Percentiles rank a stretch among this genome's conserved stretches.
Conservation (phyloP, 768 basidiomycete species). For the Lactifluus volemus region DNA sequence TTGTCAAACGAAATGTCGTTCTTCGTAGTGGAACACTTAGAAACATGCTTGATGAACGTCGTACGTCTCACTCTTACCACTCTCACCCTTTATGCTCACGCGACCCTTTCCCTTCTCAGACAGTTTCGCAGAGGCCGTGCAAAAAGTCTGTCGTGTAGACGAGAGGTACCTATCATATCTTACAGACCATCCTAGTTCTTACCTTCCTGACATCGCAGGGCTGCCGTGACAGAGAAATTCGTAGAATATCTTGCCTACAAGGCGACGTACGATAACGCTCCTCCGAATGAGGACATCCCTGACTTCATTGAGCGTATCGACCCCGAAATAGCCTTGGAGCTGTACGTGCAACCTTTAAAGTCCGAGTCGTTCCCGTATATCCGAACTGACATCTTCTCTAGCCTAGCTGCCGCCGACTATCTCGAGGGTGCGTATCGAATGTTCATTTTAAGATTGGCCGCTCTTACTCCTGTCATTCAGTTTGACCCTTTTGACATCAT, state of each 20-base stretch:
- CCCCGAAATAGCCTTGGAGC: constrained; percentile 80
- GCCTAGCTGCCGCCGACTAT: constrained; percentile 56
- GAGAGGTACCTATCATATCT: constrained; percentile 46
- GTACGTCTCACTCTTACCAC: constrained; percentile 38
- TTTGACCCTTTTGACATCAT: not conserved
- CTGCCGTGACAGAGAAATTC: constrained; percentile 74
- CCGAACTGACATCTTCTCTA: constrained; percentile 20
- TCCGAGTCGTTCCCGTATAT: not conserved
- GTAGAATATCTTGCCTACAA: constrained; percentile 88
- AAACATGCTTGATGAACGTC: constrained; percentile 58
- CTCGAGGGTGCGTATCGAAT: constrained; percentile 41
- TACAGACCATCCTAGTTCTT: not conserved
- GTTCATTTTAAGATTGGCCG: not conserved
- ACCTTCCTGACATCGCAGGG: constrained; percentile 24
- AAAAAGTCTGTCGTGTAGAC: constrained; percentile 58
- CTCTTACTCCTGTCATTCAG: not conserved
- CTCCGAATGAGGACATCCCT: constrained; percentile 70
- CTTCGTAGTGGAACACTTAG: constrained; percentile 73
- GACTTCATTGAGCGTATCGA: constrained; percentile 80
- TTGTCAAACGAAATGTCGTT: constrained; percentile 69
- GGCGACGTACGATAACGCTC: constrained; percentile 61
- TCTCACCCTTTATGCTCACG: constrained; percentile 5
- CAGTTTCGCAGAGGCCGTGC: constrained; percentile 64
- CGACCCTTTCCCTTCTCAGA: constrained; percentile 27
- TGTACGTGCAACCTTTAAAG: constrained; percentile 44